Evolutionary conservation across 371 early-diverging fungal species (phyloP).

Genomic region (Mucor lusitanicus): DNA sequence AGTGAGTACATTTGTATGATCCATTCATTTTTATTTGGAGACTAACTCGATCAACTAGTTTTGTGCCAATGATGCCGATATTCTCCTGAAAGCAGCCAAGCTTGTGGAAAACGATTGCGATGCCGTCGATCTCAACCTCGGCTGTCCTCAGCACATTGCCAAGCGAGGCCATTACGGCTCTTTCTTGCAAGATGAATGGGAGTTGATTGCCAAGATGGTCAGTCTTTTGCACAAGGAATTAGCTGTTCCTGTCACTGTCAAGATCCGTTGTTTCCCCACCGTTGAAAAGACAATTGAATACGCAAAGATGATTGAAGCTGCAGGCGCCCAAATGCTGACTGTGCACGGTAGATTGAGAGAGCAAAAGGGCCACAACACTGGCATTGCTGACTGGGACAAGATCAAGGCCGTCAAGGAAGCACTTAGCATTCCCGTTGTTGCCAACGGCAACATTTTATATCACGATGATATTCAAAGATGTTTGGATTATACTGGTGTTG

Average conservation of each 20-base stretch:
- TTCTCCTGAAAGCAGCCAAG: constrained; percentile 83
- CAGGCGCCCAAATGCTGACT: constrained; percentile 92
- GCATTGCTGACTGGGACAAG: constrained; percentile 97
- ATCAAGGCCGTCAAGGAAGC: constrained; percentile 92
- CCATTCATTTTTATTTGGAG: neutral
- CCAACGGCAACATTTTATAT: constrained; percentile 98
- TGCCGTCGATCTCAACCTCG: constrained; percentile 98
- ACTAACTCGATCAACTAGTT: constrained; percentile 59
- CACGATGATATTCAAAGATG: constrained; percentile 88
- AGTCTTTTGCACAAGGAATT: constrained; percentile 79
- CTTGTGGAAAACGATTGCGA: constrained; percentile 87
- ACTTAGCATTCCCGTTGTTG: constrained; percentile 90
- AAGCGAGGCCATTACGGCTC: constrained; percentile 95
- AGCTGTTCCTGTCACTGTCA: constrained; percentile 96
- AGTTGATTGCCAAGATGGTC: constrained; percentile 78
- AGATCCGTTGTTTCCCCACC: constrained; percentile 94
- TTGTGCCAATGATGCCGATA: constrained; percentile 96
- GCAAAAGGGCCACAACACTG: constrained; percentile 96
- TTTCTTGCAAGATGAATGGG: constrained; percentile 97
- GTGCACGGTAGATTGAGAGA: constrained; percentile 98
- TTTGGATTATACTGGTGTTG: constrained; percentile 87
- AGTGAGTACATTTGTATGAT: constrained; percentile 33
- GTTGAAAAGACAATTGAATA: constrained; percentile 93
- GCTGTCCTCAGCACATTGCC: constrained; percentile 98
- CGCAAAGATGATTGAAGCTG: constrained; percentile 95